phyloP scores from a whole-genome alignment of 2,329 filamentous ascomycete genomes.

The Monosporascus sp. region DNA sequence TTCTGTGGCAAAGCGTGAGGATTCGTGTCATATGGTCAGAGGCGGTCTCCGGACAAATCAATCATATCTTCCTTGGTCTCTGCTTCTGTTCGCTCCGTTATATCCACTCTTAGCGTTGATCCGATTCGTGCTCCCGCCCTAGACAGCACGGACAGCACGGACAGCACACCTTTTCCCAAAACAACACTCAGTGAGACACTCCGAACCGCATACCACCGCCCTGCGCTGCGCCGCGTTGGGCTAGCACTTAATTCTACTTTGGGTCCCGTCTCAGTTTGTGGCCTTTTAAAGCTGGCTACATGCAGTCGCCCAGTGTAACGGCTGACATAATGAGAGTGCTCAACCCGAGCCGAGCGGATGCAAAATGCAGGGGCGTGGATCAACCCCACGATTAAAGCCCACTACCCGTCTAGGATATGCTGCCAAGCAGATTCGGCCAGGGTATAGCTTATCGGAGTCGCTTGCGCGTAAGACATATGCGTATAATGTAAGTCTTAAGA shows the following conservation, averaged over 20 bases:
- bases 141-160: background rate
- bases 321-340: background rate
- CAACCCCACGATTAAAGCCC: background rate
- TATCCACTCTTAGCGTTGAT: background rate
- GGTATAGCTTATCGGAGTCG: background rate
- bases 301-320: background rate
- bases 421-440: background rate
- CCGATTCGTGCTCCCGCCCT: background rate
- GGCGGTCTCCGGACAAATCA: background rate
- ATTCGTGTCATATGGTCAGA: background rate
- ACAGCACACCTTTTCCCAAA: background rate
- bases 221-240: background rate
- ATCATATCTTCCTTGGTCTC: background rate
- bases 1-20: background rate
- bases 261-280: background rate
- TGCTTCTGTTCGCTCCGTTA: background rate
- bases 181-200: background rate
- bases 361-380: background rate
- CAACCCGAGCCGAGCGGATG: background rate
- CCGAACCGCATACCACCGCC: background rate
- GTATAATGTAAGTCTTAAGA: background rate
- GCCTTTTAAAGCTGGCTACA: background rate
- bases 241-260: background rate
- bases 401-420: no score
- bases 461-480: background rate